Base-by-base conservation (phyloP, 805 yeast species). In the Cyberlindnera maclurae region DNA sequence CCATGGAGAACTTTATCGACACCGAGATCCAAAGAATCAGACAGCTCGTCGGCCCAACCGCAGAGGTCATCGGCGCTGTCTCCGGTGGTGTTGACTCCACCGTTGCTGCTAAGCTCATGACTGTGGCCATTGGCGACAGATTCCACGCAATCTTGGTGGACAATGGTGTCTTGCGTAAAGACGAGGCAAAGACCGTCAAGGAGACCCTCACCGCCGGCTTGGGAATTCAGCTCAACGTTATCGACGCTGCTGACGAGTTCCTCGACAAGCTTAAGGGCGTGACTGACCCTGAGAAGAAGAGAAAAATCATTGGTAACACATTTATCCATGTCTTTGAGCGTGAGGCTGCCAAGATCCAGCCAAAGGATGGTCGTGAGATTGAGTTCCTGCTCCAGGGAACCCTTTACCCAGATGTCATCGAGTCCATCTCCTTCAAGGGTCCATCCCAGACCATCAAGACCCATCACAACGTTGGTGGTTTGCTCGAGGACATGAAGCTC, bases 41-140 rank as follows among this genome's bases (percentile, higher is more conserved):
- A 65, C 73, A 76, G 38, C 71, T 90, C 50, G 97, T 93, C 51
- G 98, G 98, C 37, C 97, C 96, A 51, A 81, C 88, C 41, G 97
- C 96, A 41, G 97, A 93, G 68, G 98, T 93, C 49, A 93, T 93
- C 59, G 98, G 98, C 68, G 98, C 98, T 40, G 98, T 93, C 49
- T 87, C 96, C 38, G 98, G 98, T 58, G 98, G 98, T 71, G 98
- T 93, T 47, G 98, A 93, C 68, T 93, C 98, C 37, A 93, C 98
- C 35, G 98, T 93, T 44, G 98, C 97, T 50, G 97, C 98, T 49
- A 93, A 90, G 73, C 75, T 93, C 60, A 83, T 93, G 95, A 82
- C 87, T 49, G 96, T 85, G 70, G 98, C 98, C 50, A 93, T 93
- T 64, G 98, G 98, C 60, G 93, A 86, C 58, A 79, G 98, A 63